Conservation (phyloP, 1,139 yeast genomes). For the Ashbya aceris region DNA sequence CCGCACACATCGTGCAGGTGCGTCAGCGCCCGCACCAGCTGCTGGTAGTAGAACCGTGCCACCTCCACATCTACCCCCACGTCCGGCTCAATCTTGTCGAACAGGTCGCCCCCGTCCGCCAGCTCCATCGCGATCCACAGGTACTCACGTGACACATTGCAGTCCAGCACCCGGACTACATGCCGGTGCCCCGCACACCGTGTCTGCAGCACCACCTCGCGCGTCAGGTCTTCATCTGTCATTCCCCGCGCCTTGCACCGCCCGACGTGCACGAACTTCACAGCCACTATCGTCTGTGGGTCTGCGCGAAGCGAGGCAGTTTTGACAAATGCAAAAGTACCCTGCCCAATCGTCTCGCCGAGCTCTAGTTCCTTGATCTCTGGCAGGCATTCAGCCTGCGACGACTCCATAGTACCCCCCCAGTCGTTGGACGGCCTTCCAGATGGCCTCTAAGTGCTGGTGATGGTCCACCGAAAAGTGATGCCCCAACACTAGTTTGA, state of each 20-base stretch:
- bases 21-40: slow-evolving; percentile 46
- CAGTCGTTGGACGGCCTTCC: background rate
- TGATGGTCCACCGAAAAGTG: no score
- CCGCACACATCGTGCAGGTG: slow-evolving; percentile 56
- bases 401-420: slow-evolving; percentile 12
- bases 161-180: slow-evolving; percentile 43
- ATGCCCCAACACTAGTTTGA: no score
- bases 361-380: slow-evolving; percentile 30
- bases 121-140: slow-evolving; percentile 56
- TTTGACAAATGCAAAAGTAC: slow-evolving; percentile 39
- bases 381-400: slow-evolving; percentile 31
- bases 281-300: slow-evolving; percentile 37
- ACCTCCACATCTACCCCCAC: slow-evolving; percentile 56
- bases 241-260: slow-evolving; percentile 39
- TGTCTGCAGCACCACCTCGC: slow-evolving; percentile 47
- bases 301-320: slow-evolving; percentile 28
- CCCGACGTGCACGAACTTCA: slow-evolving; percentile 46
- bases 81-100: slow-evolving; percentile 68
- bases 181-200: slow-evolving; percentile 50
- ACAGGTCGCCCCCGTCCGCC: slow-evolving; percentile 62
- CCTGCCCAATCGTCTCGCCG: slow-evolving; percentile 39
- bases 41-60: slow-evolving; percentile 60
- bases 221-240: slow-evolving; percentile 38
- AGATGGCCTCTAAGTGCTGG: no score
- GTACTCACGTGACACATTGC: slow-evolving; percentile 45